These are phyloP conservation scores for Pythium guiyangense DNA, from an alignment of 352 stramenopile species.

Conservation along the genomic window DNA sequence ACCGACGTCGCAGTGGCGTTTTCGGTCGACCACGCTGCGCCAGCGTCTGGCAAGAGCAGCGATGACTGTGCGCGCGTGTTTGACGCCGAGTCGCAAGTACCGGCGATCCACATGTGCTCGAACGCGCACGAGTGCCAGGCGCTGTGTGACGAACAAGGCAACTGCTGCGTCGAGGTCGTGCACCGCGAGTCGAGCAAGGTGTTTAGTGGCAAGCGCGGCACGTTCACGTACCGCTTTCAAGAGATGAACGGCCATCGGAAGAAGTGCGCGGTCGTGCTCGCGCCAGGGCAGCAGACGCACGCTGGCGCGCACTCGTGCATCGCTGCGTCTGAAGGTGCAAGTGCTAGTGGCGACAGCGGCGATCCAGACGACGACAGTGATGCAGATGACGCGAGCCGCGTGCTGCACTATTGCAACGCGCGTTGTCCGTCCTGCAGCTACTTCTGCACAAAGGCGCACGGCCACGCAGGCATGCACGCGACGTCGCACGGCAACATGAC, in stretches of 20 bases:
- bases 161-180: no score
- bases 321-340: not conserved
- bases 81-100: conserved; percentile 30
- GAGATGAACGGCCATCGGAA: no score
- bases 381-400: not conserved
- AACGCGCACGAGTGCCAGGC: conserved; percentile 49
- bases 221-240: no score
- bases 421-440: conserved; percentile 75
- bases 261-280: conserved; percentile 28
- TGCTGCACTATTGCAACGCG: conserved; percentile 63
- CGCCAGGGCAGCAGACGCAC: conserved; percentile 40
- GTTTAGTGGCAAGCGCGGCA: no score
- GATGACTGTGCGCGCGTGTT: conserved; percentile 19
- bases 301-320: conserved; percentile 42
- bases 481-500: conserved; percentile 82
- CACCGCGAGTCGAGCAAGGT: no score
- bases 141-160: conserved; percentile 48
- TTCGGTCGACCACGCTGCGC: conserved; percentile 32
- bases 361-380: conserved; percentile 9
- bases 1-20: conserved; percentile 37
- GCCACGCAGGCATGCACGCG: conserved; percentile 45
- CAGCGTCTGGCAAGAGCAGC: conserved; percentile 19
- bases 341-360: not conserved
- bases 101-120: conserved; percentile 57
- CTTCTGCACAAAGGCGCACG: conserved; percentile 61